Base-by-base conservation (phyloP, 441 rosid species). In the Pelargonium citronellum region DNA sequence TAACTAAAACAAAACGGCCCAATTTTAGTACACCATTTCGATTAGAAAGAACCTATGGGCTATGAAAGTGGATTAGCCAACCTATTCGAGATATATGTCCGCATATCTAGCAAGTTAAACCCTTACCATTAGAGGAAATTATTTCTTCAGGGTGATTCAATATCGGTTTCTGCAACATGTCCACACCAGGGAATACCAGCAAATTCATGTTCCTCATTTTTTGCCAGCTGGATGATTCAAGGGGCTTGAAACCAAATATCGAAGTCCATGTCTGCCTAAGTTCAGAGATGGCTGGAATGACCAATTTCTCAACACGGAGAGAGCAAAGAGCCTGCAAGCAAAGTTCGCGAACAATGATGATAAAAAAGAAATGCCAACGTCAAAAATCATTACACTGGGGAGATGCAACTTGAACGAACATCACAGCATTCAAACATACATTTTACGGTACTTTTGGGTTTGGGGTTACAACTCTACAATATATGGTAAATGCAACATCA, bases 241-340 rank as follows among this genome's bases (percentile, higher is more conserved):
- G 75, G 10, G 91, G 89, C 76, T 47, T 75, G 83, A 95, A 95
- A 75, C 91, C 95, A 70, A 95, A 95, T 67, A 86, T 91, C 68
- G 91, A 85, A 66, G 89, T 92, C 99, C 97, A 95, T 3, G 96
- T 90, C 75, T 85, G 90, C 71, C 75, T 87, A 37, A 95, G 82
- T 73, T 95, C 96, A 65, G 94, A 84, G 64, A 95, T 82, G 68
- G 99, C 99, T 72, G 97, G 99, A 81, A 95, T 90, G 73, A 92
- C 88, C 86, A 91, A 79, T 74, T 85, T 91, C 83, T 82, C 92
- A 57, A 95, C 88, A 67, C 81, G 76, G 64, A 91, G 87, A 71
- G 87, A 80, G 84, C 79, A 4, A 12, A 95, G 90, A 72, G 85
- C 91, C 99, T 95, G 89, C 78, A 60, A 70, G 58, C 47, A 61